Evolutionary conservation across 805 yeast genomes (phyloP).

Genomic region (Wickerhamomyces alni): DNA sequence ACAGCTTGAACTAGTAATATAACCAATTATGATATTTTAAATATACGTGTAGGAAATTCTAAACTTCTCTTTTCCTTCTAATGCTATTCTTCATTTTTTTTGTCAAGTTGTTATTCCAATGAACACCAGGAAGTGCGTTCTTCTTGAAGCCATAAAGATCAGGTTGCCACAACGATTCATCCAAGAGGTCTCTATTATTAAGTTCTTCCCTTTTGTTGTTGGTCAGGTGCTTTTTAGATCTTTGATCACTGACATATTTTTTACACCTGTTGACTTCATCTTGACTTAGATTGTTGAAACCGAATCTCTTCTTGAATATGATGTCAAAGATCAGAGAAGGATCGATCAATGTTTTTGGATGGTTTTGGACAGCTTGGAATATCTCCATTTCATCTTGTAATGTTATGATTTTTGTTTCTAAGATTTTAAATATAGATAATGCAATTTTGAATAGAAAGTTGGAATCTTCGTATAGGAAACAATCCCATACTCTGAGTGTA

Average conservation of each 20-base stretch:
- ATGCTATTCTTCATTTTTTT: constrained; percentile 37
- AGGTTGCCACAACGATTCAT: constrained; percentile 29
- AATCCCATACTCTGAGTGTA: constrained; percentile 89
- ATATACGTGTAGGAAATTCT: too few species aligned
- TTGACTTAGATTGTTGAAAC: constrained; percentile 72
- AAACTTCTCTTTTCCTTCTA: not conserved
- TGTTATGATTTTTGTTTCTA: constrained; percentile 56
- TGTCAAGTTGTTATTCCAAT: constrained; percentile 57
- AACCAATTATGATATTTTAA: too few species aligned
- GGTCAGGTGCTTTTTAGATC: constrained; percentile 36
- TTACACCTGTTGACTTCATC: constrained; percentile 77
- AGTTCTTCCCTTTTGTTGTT: constrained; percentile 14
- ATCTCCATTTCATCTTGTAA: constrained; percentile 51
- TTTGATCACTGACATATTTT: constrained; percentile 64
- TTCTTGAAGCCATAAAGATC: constrained; percentile 38
- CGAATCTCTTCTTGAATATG: constrained; percentile 68
- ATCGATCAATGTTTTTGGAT: constrained; percentile 66
- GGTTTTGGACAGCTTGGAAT: constrained; percentile 81
- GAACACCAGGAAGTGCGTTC: constrained; percentile 41
- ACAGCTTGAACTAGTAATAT: too few species aligned
- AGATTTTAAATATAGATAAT: constrained; percentile 67
- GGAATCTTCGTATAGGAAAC: constrained; percentile 87
- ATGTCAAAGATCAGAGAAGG: constrained; percentile 65
- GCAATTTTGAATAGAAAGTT: constrained; percentile 80
- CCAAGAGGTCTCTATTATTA: constrained; percentile 20